Conservation (phyloP, 352 stramenopile species). For the Phytophthora kernoviae region DNA sequence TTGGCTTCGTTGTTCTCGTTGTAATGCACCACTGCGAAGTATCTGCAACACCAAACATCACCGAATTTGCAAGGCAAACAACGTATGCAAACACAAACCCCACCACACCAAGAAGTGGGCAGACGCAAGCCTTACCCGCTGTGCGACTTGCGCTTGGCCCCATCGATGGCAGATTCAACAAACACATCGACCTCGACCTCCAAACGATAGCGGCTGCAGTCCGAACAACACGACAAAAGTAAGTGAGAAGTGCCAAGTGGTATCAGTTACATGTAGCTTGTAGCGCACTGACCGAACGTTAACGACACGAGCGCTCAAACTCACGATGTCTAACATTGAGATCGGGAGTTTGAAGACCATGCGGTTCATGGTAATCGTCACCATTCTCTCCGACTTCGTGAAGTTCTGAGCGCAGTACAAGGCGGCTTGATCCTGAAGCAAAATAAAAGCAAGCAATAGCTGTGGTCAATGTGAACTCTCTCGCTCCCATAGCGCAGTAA, state of each 20-base stretch:
- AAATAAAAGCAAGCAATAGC: conserved; percentile 2
- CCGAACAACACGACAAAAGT: conserved; percentile 3
- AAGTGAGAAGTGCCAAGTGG: not conserved
- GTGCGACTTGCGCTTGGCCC: conserved; percentile 51
- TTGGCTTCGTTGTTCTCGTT: conserved; percentile 45
- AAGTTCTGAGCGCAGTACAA: conserved; percentile 76
- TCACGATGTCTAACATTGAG: conserved; percentile 57
- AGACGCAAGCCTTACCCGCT: conserved; percentile 36
- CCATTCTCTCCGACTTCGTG: conserved; percentile 77
- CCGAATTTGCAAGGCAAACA: no score
- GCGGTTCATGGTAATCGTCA: conserved; percentile 79
- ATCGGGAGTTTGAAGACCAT: conserved; percentile 77
- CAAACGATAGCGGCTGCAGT: conserved; percentile 48
- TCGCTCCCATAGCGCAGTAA: not conserved
- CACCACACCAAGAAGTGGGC: conserved; percentile 2
- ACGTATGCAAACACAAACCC: no score
- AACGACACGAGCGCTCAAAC: conserved; percentile 60
- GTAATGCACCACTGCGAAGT: conserved; percentile 67
- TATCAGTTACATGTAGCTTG: not conserved
- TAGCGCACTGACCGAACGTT: conserved; percentile 54
- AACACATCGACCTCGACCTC: conserved; percentile 75
- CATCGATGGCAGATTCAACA: conserved; percentile 39
- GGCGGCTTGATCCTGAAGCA: conserved; percentile 57
- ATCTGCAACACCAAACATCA: conserved; percentile 24
- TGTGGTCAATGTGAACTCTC: no score